Conservation (phyloP, 306 rosid species). For the Argentina anserina region DNA sequence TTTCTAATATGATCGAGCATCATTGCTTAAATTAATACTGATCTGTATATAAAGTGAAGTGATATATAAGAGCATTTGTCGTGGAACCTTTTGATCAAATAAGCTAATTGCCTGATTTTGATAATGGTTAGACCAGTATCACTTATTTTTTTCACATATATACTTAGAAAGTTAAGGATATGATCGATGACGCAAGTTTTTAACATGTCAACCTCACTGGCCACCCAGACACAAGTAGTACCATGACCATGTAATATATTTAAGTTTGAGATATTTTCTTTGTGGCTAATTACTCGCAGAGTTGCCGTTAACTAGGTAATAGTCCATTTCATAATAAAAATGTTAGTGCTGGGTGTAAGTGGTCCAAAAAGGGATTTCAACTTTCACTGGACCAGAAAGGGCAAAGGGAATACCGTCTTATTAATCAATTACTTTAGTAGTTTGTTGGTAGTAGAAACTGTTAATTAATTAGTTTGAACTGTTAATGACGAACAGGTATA, state of each 20-base stretch:
- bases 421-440: not conserved
- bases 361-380: slow-evolving; percentile 6
- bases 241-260: not conserved
- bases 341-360: slow-evolving; percentile 10
- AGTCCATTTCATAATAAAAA: slow-evolving; percentile 31
- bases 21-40: not conserved
- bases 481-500: slow-evolving; percentile 44
- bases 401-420: not conserved
- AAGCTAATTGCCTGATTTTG: not conserved
- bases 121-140: not conserved
- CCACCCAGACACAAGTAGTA: slow-evolving; percentile 14
- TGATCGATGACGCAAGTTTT: not conserved
- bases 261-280: not conserved
- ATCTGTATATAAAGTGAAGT: not conserved
- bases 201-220: slow-evolving; percentile 32
- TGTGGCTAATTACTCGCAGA: slow-evolving; percentile 15
- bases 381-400: slow-evolving; percentile 6
- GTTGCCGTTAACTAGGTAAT: slow-evolving; percentile 22
- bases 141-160: not conserved
- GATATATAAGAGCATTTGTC: not conserved
- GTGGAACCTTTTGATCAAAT: not conserved
- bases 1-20: not conserved
- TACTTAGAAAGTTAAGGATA: not conserved
- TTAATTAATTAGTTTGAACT: not conserved
- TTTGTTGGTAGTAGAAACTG: not conserved